Conservation (phyloP, 2,329 filamentous ascomycete genomes). For the Dothidotthia symphoricarpi region DNA sequence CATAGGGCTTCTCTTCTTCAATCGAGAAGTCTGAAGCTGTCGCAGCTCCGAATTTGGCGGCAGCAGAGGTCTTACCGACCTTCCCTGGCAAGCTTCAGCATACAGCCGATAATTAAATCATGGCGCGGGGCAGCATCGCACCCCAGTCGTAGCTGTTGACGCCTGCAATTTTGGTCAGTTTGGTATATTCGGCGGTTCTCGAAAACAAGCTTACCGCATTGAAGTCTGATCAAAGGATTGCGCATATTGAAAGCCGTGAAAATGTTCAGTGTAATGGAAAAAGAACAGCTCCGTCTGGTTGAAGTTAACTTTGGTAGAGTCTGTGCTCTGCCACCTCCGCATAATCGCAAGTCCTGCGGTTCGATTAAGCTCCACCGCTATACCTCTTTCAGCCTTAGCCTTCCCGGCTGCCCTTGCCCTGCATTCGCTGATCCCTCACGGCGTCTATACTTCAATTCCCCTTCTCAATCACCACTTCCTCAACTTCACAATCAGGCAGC, state of each 20-base stretch:
- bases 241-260: slow-evolving; percentile 30
- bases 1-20: slow-evolving; percentile 85
- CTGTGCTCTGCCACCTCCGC: slow-evolving; percentile 14
- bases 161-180: slow-evolving; percentile 54
- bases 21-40: slow-evolving; percentile 77
- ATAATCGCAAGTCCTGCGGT: slow-evolving; percentile 19
- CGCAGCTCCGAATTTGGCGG: slow-evolving; percentile 83
- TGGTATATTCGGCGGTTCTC: slow-evolving; percentile 7
- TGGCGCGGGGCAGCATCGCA: slow-evolving; percentile 41
- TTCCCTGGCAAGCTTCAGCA: slow-evolving; percentile 61
- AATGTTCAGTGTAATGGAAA: slow-evolving; percentile 10
- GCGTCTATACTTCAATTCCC: slow-evolving; percentile 4
- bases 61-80: slow-evolving; percentile 80
- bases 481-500: neutral
- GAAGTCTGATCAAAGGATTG: slow-evolving; percentile 79
- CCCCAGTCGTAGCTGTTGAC: slow-evolving; percentile 99
- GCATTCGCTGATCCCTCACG: slow-evolving; percentile 11
- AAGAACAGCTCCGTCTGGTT: slow-evolving; percentile 8
- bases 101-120: slow-evolving; percentile 15
- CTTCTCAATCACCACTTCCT: slow-evolving; percentile 1
- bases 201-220: slow-evolving; percentile 58
- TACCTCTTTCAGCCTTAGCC: slow-evolving; percentile 13
- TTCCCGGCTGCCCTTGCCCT: slow-evolving; percentile 5
- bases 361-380: slow-evolving; percentile 22
- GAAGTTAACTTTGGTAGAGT: slow-evolving; percentile 16